Evolutionary conservation across 345 rosid genomes (phyloP).

Genomic region (Arabis hirsuta): DNA sequence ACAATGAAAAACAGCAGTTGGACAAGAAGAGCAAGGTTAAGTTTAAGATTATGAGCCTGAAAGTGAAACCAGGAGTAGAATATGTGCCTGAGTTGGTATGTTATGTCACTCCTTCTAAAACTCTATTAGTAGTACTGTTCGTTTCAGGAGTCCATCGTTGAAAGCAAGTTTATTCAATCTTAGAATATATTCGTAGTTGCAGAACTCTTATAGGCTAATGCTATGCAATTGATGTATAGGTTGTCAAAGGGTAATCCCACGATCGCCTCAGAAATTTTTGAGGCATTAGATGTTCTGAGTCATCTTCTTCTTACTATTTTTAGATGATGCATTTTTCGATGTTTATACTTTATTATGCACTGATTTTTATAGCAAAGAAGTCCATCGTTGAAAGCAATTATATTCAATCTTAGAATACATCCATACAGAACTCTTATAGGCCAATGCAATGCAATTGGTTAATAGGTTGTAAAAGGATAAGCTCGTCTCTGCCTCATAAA

Average conservation of each 20-base stretch:
- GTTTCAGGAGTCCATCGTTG: background rate
- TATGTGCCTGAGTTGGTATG: conserved; percentile 96
- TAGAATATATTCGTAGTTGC: background rate
- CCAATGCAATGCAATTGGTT: background rate
- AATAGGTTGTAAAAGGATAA: background rate
- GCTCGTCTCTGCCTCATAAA: background rate
- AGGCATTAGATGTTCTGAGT: background rate
- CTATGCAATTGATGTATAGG: background rate
- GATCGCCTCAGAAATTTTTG: background rate
- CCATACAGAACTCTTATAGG: background rate
- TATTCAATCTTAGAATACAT: background rate
- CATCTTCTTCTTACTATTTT: conserved; percentile 16
- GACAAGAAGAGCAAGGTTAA: conserved; percentile 88
- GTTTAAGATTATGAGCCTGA: conserved; percentile 95
- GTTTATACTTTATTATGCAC: background rate
- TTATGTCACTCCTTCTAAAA: background rate
- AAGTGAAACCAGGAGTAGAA: conserved; percentile 78
- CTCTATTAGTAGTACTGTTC: background rate
- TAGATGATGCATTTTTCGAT: conserved; percentile 6
- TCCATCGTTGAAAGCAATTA: background rate
- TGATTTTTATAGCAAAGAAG: background rate
- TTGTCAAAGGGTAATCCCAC: background rate
- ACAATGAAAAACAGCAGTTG: conserved; percentile 63
- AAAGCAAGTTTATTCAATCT: background rate
- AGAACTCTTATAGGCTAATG: background rate